phyloP scores from a whole-genome alignment of 2,329 filamentous ascomycete genomes.

The Paecilomyces niveus region DNA sequence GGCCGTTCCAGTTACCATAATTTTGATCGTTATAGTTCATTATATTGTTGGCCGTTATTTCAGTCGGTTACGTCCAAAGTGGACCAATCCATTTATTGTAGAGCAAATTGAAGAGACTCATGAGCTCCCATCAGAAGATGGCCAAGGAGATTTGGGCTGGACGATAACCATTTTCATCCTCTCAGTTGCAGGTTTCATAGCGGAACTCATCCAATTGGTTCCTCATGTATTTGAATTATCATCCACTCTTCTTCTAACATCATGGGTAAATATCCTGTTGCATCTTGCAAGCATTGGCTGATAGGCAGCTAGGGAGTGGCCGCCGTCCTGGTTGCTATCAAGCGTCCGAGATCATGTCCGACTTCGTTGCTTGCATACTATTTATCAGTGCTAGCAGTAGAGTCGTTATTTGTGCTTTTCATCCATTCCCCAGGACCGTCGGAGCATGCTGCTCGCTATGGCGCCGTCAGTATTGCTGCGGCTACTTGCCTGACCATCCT shows the following conservation, averaged over 20 bases:
- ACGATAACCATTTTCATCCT: conserved; percentile 31
- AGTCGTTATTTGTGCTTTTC: conserved; percentile 23
- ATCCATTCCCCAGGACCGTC: conserved; percentile 10
- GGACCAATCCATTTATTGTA: conserved; percentile 46
- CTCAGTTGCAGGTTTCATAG: conserved; percentile 29
- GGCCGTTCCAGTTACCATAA: conserved; percentile 19
- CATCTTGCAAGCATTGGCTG: conserved; percentile 11
- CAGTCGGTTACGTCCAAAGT: conserved; percentile 34
- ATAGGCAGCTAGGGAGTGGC: conserved; percentile 24
- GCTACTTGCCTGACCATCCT: conserved; percentile 49
- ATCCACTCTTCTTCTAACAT: conserved; percentile 22
- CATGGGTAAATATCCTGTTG: conserved; percentile 28
- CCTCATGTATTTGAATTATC: conserved; percentile 8
- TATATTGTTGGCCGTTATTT: conserved; percentile 20
- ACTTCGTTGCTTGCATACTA: conserved; percentile 31
- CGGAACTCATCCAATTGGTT: conserved; percentile 23
- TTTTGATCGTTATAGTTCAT: conserved; percentile 18
- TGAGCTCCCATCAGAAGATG: conserved; percentile 25
- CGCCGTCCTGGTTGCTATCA: conserved; percentile 26
- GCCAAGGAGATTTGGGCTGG: conserved; percentile 19
- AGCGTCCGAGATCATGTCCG: conserved; percentile 37
- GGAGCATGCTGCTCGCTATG: conserved; percentile 15
- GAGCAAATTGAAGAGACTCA: conserved; percentile 27
- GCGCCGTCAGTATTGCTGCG: conserved; percentile 36
- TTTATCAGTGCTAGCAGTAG: conserved; percentile 22